A percentile compares a stretch with the other conserved stretches of the same genome.
phyloP scores from a whole-genome alignment of 768 basidiomycete species.

The Macrocybe gigantea region DNA sequence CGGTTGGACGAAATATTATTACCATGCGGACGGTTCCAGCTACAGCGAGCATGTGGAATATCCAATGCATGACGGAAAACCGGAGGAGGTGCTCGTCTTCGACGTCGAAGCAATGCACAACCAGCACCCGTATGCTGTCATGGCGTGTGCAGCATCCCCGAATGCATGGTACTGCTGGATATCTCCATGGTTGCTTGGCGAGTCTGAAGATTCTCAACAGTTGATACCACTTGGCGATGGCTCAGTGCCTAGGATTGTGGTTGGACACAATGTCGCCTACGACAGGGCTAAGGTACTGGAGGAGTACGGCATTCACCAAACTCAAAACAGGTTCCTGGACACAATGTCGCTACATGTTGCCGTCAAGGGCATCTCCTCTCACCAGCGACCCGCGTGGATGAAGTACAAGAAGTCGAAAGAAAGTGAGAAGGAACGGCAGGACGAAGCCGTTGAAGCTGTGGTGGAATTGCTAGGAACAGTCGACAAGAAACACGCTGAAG shows the following conservation, averaged over 20 bases:
- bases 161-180: slow-evolving; percentile 96
- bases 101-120: slow-evolving; percentile 93
- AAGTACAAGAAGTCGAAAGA: slow-evolving; percentile 72
- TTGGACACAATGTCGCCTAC: slow-evolving; percentile 95
- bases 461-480: slow-evolving; percentile 32
- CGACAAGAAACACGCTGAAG: slow-evolving; percentile 42
- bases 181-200: slow-evolving; percentile 83
- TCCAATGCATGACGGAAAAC: slow-evolving; percentile 55
- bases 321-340: slow-evolving; percentile 79
- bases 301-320: slow-evolving; percentile 70
- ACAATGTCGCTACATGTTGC: slow-evolving; percentile 95
- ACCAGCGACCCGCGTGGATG: slow-evolving; percentile 92
- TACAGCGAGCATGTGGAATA: slow-evolving; percentile 67
- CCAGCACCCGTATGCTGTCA: slow-evolving; percentile 74
- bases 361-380: slow-evolving; percentile 89
- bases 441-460: slow-evolving; percentile 62
- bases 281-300: slow-evolving; percentile 80
- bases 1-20: slow-evolving; percentile 89
- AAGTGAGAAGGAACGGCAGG: slow-evolving; percentile 44
- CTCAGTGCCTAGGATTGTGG: slow-evolving; percentile 52
- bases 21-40: slow-evolving; percentile 67
- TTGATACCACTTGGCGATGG: slow-evolving; percentile 70
- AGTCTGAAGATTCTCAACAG: slow-evolving; percentile 50
- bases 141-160: slow-evolving; percentile 82
- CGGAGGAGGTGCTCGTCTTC: slow-evolving; percentile 76